phyloP scores from a whole-genome alignment of 108 stramenopile genomes.

The Cyclotella sp. region DNA sequence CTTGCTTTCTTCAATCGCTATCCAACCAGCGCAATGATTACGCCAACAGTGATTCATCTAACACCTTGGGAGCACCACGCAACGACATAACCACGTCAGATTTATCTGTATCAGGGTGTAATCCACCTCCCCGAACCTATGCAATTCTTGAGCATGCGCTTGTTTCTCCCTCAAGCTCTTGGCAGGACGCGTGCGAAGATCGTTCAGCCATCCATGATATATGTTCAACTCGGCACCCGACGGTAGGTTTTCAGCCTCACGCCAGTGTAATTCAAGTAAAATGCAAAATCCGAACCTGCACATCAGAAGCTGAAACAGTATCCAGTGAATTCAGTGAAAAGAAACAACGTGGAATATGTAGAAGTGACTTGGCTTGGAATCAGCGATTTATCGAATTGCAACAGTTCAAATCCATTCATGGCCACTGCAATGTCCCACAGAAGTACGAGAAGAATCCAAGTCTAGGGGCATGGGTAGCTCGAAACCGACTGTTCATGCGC shows the following conservation, averaged over 20 bases:
- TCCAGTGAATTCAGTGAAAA: neutral
- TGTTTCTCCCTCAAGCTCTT: neutral
- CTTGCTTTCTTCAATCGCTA: neutral
- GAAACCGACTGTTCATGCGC: conserved; percentile 37
- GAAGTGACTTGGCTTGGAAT: conserved; percentile 24
- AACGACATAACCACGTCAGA: neutral
- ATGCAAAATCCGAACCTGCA: neutral
- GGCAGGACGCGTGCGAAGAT: neutral
- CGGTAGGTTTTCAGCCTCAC: neutral
- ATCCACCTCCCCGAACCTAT: neutral
- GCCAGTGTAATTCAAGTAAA: neutral
- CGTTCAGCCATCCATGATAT: neutral
- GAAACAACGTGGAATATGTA: neutral
- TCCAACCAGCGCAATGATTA: neutral
- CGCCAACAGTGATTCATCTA: neutral
- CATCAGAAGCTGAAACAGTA: neutral
- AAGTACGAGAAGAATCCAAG: conserved; percentile 45
- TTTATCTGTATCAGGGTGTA: neutral
- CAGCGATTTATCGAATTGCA: conserved; percentile 28
- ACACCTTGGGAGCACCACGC: neutral
- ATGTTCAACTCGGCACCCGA: neutral
- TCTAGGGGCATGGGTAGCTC: conserved; percentile 51
- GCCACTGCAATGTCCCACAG: conserved; percentile 54
- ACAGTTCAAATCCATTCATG: conserved; percentile 30
- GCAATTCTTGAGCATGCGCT: neutral